Conservation (phyloP, 2,329 filamentous ascomycete species). For the Claviceps sp. region DNA sequence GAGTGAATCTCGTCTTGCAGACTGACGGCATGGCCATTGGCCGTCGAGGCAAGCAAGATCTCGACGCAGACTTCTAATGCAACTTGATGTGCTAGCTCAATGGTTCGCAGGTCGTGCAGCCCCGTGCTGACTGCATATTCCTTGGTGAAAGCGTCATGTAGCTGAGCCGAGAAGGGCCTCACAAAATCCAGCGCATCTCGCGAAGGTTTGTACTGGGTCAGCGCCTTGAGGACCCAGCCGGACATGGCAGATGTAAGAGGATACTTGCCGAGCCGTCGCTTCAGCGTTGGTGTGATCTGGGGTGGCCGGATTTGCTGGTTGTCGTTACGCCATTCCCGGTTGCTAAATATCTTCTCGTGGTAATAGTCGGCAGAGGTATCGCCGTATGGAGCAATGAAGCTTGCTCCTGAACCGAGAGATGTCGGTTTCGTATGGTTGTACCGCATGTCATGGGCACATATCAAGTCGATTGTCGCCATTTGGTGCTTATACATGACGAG, state of each 20-base stretch:
- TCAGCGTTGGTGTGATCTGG: neutral
- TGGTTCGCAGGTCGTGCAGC: slow-evolving; percentile 1
- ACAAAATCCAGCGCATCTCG: neutral
- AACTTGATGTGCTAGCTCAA: slow-evolving; percentile 3
- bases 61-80: slow-evolving; percentile 2
- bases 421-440: neutral
- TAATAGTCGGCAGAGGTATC: neutral
- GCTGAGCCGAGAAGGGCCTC: neutral
- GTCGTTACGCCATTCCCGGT: neutral
- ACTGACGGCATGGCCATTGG: neutral
- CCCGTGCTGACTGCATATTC: slow-evolving; percentile 1
- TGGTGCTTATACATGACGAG: neutral
- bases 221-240: neutral
- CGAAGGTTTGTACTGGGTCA: neutral
- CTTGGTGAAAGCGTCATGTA: neutral
- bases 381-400: neutral
- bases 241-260: slow-evolving; percentile 3
- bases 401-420: neutral
- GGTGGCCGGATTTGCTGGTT: neutral
- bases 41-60: slow-evolving; percentile 2
- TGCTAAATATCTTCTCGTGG: neutral
- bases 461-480: neutral
- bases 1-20: neutral
- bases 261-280: neutral
- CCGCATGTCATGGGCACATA: neutral